Conservation (phyloP, 768 basidiomycete genomes). For the Sporobolomyces pararoseus region DNA sequence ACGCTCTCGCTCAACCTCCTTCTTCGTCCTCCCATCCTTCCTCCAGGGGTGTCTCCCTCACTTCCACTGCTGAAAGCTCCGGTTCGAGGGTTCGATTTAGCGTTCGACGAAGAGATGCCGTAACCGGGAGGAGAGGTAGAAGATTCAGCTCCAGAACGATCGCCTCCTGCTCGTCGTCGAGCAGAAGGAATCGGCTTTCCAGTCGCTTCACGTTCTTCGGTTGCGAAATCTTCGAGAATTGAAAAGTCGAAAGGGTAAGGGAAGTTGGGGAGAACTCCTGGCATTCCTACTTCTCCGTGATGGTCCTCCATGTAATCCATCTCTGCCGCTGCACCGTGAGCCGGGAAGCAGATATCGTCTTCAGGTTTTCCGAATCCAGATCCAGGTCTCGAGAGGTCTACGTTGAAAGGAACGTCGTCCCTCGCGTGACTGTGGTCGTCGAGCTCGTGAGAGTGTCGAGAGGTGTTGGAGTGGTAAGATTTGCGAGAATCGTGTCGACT, state of each 20-base stretch:
- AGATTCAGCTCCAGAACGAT: not conserved
- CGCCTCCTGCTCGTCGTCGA: slow-evolving; percentile 16
- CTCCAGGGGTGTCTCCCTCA: slow-evolving; percentile 41
- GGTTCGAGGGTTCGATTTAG: slow-evolving; percentile 6
- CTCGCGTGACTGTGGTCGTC: not conserved
- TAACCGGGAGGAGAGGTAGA: slow-evolving; percentile 26
- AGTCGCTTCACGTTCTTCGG: slow-evolving; percentile 62
- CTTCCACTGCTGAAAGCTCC: slow-evolving; percentile 32
- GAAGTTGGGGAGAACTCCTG: slow-evolving; percentile 48
- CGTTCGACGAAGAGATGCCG: slow-evolving; percentile 23
- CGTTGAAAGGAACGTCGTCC: slow-evolving; percentile 25
- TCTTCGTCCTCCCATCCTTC: slow-evolving; percentile 58
- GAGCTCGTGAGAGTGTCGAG: slow-evolving; percentile 5
- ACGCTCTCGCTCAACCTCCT: slow-evolving; percentile 84
- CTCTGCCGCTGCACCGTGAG: slow-evolving; percentile 37
- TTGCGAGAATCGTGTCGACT: slow-evolving; percentile 39
- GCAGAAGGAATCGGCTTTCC: slow-evolving; percentile 55
- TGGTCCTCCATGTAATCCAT: slow-evolving; percentile 32
- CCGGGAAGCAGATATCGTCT: slow-evolving; percentile 46
- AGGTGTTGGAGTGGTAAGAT: slow-evolving; percentile 27
- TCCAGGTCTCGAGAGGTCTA: slow-evolving; percentile 41
- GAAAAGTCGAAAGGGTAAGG: slow-evolving; percentile 67
- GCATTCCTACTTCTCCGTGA: slow-evolving; percentile 34
- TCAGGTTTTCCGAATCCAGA: slow-evolving; percentile 40
- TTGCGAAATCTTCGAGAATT: slow-evolving; percentile 71